Evolutionary conservation across 1,284 basidiomycete genomes (phyloP), one percentile per base, ranked within the genome.

Genomic region (Farysia itapuensis): DNA sequence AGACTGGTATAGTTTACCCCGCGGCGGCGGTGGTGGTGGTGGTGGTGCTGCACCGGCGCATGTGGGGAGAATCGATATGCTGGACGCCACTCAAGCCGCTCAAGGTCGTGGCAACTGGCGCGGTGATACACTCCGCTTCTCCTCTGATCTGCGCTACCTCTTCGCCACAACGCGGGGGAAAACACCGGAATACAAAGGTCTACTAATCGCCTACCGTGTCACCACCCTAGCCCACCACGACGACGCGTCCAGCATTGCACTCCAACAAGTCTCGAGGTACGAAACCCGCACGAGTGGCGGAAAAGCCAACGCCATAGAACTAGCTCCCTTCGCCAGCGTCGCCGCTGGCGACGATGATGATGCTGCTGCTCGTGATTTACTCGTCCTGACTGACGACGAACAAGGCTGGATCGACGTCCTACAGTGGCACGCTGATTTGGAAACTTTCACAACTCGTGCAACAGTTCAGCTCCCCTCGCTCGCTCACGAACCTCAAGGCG

Each of bases 231-330:
- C 19, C 21, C 12, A 13, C n/a, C 16, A 4, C 3, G 28, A 30
- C 4, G 26, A 29, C 5, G 16, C 31, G 18, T n/a, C 25, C 16
- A 20, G 16, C 14, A 11, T n/a, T 20, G 29, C 22, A 19, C 11
- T 21, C 19, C 18, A 20, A 9, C 19, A 35, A 35, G 40, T 59
- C 7, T 43, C 41, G 0, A 22, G 39, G 11, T 70, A 47, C 41
- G 15, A 42, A 13, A 74, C 72, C 2, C 48, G 64, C 6, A 74
- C 57, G 1, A 52, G 48, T 26, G 72, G 72, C 13, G 72, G 72
- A 1, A 74, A 74, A 39, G 72, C 72, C 13, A 74, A 74, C 36
- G 72, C 72, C 0, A 70, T 72, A 39, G 72, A 74, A 31, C 48
- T 64, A 20, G 48, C 63, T 15, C 42, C 56, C 8, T 26, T 39